Conservation (phyloP, 495 filamentous ascomycete genomes). For the Penicillium waksmanii region DNA sequence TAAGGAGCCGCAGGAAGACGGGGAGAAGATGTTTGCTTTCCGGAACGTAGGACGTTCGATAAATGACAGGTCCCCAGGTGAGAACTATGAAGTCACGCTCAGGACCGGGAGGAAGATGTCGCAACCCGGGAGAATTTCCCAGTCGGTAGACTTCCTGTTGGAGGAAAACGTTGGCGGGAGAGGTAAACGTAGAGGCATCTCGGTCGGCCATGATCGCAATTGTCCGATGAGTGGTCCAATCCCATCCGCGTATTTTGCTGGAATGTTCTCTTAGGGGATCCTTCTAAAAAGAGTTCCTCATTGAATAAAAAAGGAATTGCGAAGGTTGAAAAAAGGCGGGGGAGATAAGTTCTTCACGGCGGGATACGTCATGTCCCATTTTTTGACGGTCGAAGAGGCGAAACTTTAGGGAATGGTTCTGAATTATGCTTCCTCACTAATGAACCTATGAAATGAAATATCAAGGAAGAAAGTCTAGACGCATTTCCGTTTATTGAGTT, state of each 20-base stretch:
- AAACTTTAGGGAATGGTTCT: neutral
- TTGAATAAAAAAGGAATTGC: neutral
- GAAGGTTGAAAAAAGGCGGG: neutral
- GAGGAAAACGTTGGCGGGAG: constrained; percentile 28
- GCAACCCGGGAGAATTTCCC: constrained; percentile 30
- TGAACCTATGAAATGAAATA: neutral
- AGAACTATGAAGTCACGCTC: constrained; percentile 35
- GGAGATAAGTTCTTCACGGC: neutral
- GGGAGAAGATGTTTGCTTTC: constrained; percentile 26
- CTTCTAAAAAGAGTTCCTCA: neutral
- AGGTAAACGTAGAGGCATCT: constrained; percentile 11
- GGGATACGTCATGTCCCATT: constrained; percentile 10
- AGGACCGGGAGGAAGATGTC: constrained; percentile 29
- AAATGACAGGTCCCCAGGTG: constrained; percentile 37
- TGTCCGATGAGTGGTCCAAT: neutral
- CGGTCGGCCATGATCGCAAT: constrained; percentile 5
- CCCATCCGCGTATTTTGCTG: neutral
- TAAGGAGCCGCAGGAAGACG: constrained; percentile 31
- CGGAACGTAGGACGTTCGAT: constrained; percentile 32
- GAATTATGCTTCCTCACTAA: neutral
- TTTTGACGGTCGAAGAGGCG: constrained; percentile 3
- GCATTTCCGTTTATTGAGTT: neutral
- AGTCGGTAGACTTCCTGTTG: constrained; percentile 36
- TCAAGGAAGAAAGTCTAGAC: neutral
- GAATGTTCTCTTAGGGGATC: neutral